Conservation (phyloP, 768 basidiomycete species). For the Amanita inopinata region DNA sequence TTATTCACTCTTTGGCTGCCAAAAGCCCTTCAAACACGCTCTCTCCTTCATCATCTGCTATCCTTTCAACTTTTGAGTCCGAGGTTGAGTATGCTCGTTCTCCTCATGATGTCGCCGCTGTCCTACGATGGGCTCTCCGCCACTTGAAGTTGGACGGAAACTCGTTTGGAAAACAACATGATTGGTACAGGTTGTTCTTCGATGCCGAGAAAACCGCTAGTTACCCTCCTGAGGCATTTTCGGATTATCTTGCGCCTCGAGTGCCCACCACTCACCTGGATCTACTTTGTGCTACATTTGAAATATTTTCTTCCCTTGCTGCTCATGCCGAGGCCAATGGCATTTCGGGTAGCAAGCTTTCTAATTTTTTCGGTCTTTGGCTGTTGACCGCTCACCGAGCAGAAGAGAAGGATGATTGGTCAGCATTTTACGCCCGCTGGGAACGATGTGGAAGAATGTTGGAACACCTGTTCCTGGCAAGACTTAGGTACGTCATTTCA, state of each 20-base stretch:
- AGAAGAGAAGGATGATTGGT: conserved; percentile 48
- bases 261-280: conserved; percentile 50
- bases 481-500: conserved; percentile 44
- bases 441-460: conserved; percentile 61
- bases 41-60: conserved; percentile 38
- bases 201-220: conserved; percentile 45
- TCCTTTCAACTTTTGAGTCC: conserved; percentile 46
- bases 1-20: conserved; percentile 52
- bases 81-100: conserved; percentile 58
- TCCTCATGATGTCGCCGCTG: conserved; percentile 70
- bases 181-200: conserved; percentile 62
- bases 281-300: conserved; percentile 46
- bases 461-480: conserved; percentile 69
- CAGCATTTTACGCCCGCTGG: conserved; percentile 64
- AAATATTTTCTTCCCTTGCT: conserved; percentile 60
- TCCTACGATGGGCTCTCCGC: conserved; percentile 73
- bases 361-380: conserved; percentile 69
- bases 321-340: conserved; percentile 65
- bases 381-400: conserved; percentile 41
- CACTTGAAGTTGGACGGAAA: conserved; percentile 56
- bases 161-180: conserved; percentile 50
- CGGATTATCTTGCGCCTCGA: conserved; percentile 47
- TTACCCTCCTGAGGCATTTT: conserved; percentile 59
- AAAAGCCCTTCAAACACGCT: conserved; percentile 36
- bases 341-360: conserved; percentile 69